Base-by-base conservation (phyloP, 768 basidiomycete genomes). In the Mycena metata region DNA sequence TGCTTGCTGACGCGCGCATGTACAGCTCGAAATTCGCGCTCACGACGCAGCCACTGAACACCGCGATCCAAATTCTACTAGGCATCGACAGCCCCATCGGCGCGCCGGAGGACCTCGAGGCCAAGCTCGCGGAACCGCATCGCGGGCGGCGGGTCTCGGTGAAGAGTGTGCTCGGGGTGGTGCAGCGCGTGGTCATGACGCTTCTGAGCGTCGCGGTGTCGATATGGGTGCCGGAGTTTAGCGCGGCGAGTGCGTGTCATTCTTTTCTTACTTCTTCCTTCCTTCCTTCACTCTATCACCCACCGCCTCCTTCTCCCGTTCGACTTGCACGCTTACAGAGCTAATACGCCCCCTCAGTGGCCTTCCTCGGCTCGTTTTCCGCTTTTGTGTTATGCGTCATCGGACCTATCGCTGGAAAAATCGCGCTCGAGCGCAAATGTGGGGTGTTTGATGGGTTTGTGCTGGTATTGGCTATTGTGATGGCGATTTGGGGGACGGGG, bases 321-420 rank as follows among this genome's bases (percentile, higher is more conserved):
- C n/a, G n/a, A n/a, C n/a, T n/a, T n/a, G 21, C 50, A 15, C 10
- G 36, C 42, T 7, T n/a, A 45, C 7, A 41, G 43, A 30, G 30
- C 30, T 30, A 6, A 30, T 6, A 3, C 30, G 30, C 15, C 23
- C 9, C 24, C 23, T 15, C 35, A 71, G 70, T 96, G 95, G 93
- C 95, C 3, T 94, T 98, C 79, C 82, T 98, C 55, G 96, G 96
- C 7, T 91, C 94, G 19, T 96, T 96, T 79, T 90, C 91, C 47
- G 93, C 95, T 0, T 90, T 90, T 71, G 82, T 90, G 74, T 85
- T 95, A 24, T 93, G 92, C 69, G 87, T 93, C 30, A 90, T 94
- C 67, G 88, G 91, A 13, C 96, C 96, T 6, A 84, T 97, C 39
- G 82, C 87, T 24, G 92, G 92, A 3, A 93, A 93, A 76, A 80